A percentile compares a stretch with the other conserved stretches of the same genome.
These are phyloP conservation scores for Gonium pectorale DNA, from an alignment of 139 green algal species.

Conservation along the genomic window DNA sequence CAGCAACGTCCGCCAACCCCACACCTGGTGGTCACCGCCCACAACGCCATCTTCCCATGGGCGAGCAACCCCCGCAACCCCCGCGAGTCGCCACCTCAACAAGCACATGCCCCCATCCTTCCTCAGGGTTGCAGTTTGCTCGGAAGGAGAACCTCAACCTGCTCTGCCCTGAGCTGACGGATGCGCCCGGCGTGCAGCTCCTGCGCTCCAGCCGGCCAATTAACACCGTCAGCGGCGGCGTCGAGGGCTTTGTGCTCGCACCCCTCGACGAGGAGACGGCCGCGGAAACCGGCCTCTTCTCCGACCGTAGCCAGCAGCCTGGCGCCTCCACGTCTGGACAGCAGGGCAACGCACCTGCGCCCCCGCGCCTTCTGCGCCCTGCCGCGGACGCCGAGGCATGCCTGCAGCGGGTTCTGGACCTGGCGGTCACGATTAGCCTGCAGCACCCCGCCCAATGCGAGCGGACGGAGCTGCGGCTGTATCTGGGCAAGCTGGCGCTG, in stretches of 20 bases:
- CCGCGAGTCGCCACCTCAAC: not conserved
- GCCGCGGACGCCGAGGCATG: not conserved
- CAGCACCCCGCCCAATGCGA: conserved; percentile 9
- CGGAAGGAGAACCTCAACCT: not conserved
- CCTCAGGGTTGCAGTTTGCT: conserved; percentile 7
- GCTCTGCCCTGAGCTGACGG: not conserved
- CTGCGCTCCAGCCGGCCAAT: conserved; percentile 15
- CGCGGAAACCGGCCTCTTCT: not conserved
- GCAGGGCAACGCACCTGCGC: not conserved
- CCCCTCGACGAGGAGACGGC: not conserved
- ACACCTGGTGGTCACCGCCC: not conserved
- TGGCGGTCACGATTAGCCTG: not conserved
- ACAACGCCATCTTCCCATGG: too few species aligned
- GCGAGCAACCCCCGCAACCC: not conserved
- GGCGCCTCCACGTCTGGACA: conserved; percentile 11
- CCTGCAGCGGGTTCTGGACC: conserved; percentile 12
- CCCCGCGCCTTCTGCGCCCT: not conserved
- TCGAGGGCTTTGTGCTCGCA: conserved; percentile 1
- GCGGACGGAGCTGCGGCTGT: conserved; percentile 4
- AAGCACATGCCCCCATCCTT: not conserved
- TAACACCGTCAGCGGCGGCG: not conserved
- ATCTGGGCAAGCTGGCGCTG: conserved; percentile 20
- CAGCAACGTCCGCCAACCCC: not conserved
- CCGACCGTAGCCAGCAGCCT: conserved; percentile 3
- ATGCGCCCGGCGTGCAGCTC: not conserved